Base-by-base conservation (phyloP, 768 basidiomycete genomes). In the Dacryopinax spathularia region DNA sequence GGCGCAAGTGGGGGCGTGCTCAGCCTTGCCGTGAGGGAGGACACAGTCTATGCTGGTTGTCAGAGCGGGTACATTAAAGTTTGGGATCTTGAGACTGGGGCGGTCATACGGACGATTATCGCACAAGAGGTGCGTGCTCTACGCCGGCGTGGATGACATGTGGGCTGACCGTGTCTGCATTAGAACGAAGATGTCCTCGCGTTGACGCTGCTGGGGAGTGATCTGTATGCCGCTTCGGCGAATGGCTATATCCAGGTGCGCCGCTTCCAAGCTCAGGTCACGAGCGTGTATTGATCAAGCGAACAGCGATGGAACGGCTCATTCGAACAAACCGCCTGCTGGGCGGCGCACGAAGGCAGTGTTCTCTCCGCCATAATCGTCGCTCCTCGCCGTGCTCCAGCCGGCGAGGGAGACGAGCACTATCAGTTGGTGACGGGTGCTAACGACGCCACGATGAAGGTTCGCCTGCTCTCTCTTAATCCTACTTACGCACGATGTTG, bases 61-160 rank as follows among this genome's bases (percentile, higher is more conserved):
- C 95, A 98, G 74, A 92, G 91, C 66, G 95, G 95, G 1, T 86
- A 88, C 68, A 89, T 97, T 68, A 87, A 88, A 66, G 86, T 97
- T 3, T 83, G 90, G 75, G 94, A 97, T 72, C 75, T 96, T 7
- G 92, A 94, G 71, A 95, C 93, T 0, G 86, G 84, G 67, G 91
- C 91, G 0, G 77, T 89, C 35, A 85, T 98, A 29, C 78, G 95
- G 60, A 91, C 86, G 0, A 87, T 98, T 63, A 86, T 93, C 18
- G 86, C 89, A 1, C 85, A 90, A 67, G 88, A 92, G 77, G 88
- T 88, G 56, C 16, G 77, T 62, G 12, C 10, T 6, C 16, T 20
- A 34, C 27, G 33, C 62, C 43, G 10, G 1, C 44, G 0, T 56
- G 61, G 13, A 56, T 18, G 10, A 25, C 33, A 5, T 64, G 41